Evolutionary conservation across 2,329 filamentous ascomycete genomes (phyloP), one percentile per base, ranked within the genome.

Genomic region (Elsinoe perseae): DNA sequence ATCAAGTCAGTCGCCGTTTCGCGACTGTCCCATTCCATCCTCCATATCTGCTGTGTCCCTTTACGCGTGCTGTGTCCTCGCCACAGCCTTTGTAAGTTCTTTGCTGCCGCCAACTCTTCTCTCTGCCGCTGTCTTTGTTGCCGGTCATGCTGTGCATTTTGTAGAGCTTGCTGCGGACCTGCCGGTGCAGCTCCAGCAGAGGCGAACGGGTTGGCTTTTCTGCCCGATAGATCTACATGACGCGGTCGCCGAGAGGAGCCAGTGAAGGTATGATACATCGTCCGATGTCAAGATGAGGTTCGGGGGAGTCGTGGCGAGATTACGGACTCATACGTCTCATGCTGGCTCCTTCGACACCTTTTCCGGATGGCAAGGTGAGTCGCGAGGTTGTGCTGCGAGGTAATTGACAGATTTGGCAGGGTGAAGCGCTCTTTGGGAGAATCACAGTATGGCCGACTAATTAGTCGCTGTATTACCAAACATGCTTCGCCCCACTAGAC

Each of bases 161-260:
- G 87, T 25, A 97, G 80, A 1, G 91, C 86, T 65, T 86, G 85
- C 64, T 89, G 87, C 4, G 87, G 79, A 23, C 68, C 66, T 14
- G 79, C 78, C 58, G 72, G 70, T 62, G 81, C 81, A 59, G 80
- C 70, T 20, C 40, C 40, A 12, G 18, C 23, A 55, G 70, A 72
- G 53, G 79, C 84, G 70, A 93, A 95, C 2, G 90, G 89, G 66
- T 95, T 95, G 52, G 77, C 77, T 62, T 82, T 82, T 64, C 91
- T 86, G 60, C 90, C 93, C 62, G 89, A 93, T 60, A 98, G 84
- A 72, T 97, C 96, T 68, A 97, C 89, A 70, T 96, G 91, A 62
- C 93, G 85, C 60, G 86, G 85, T 63, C 88, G 87, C 66, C 89
- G 85, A 64, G 89, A 88, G 72, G 75, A 88, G 64, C 93, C 93